Conservation (phyloP, 2,329 filamentous ascomycete species). For the Neodidymelliopsis sp. region DNA sequence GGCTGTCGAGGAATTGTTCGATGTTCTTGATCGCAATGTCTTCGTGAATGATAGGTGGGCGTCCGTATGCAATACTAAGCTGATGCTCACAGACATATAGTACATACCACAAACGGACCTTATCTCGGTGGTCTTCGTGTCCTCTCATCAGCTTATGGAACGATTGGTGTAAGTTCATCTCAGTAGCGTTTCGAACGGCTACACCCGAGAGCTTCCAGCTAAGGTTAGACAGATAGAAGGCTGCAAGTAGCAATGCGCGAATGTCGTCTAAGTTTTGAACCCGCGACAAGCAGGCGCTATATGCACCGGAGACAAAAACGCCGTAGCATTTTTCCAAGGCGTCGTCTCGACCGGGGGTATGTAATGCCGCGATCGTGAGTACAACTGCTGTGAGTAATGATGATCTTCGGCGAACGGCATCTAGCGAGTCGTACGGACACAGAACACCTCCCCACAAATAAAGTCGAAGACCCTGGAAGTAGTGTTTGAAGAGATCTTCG, state of each 20-base stretch:
- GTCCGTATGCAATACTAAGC: slow-evolving; percentile 52
- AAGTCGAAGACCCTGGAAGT: slow-evolving; percentile 40
- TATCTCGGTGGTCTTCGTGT: slow-evolving; percentile 44
- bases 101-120: slow-evolving; percentile 51
- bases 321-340: slow-evolving; percentile 43
- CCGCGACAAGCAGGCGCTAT: slow-evolving; percentile 44
- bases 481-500: slow-evolving; percentile 41
- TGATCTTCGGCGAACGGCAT: slow-evolving; percentile 38
- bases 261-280: slow-evolving; percentile 50
- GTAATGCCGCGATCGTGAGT: slow-evolving; percentile 40
- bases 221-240: slow-evolving; percentile 52
- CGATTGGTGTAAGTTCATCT: slow-evolving; percentile 51
- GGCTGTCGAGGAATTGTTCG: slow-evolving; percentile 43
- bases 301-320: slow-evolving; percentile 43
- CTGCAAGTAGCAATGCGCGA: slow-evolving; percentile 49
- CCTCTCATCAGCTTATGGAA: slow-evolving; percentile 47
- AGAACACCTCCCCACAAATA: slow-evolving; percentile 46
- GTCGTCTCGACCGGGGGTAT: slow-evolving; percentile 38
- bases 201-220: slow-evolving; percentile 52
- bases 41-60: slow-evolving; percentile 51
- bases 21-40: slow-evolving; percentile 48
- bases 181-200: slow-evolving; percentile 50
- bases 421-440: slow-evolving; percentile 40
- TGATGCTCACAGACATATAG: slow-evolving; percentile 53
- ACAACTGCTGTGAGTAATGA: slow-evolving; percentile 43